phyloP scores from a whole-genome alignment of 257 asterid genomes.

The Scutellaria minor region DNA sequence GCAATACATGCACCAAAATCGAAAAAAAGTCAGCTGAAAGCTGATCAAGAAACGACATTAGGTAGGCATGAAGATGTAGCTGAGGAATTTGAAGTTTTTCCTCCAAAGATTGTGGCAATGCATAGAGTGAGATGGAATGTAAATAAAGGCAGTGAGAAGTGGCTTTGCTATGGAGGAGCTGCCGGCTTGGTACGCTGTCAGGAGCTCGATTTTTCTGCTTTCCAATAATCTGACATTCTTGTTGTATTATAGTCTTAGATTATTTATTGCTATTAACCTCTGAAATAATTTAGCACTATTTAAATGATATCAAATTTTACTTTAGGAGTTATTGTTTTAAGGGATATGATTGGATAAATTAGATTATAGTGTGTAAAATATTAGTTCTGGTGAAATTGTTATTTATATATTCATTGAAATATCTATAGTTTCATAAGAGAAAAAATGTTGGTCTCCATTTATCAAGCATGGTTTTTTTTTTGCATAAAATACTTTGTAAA shows the following conservation, averaged over 20 bases:
- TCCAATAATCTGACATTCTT: slow-evolving; percentile 12
- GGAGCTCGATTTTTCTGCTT: slow-evolving; percentile 42
- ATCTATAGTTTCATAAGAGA: too few species aligned
- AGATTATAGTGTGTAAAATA: too few species aligned
- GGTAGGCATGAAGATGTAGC: slow-evolving; percentile 2
- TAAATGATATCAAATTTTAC: background rate
- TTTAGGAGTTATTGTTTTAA: too few species aligned
- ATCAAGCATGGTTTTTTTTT: too few species aligned
- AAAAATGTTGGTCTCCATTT: too few species aligned
- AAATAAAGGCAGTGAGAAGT: slow-evolving; percentile 80
- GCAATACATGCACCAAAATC: too few species aligned
- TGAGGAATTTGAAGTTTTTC: slow-evolving; percentile 45
- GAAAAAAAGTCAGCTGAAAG: background rate
- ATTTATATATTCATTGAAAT: too few species aligned
- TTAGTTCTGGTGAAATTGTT: too few species aligned
- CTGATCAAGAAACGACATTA: slow-evolving; percentile 15
- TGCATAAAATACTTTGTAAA: too few species aligned
- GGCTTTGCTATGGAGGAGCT: slow-evolving; percentile 93
- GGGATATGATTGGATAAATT: too few species aligned
- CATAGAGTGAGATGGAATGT: slow-evolving; percentile 86
- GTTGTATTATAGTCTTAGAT: slow-evolving; percentile 20
- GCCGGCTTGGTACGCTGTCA: slow-evolving; percentile 88
- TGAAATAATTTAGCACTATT: background rate
- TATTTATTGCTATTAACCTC: background rate
- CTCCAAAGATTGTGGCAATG: slow-evolving; percentile 71